Conservation (phyloP, 2,329 filamentous ascomycete genomes). For the Fusarium sp. region DNA sequence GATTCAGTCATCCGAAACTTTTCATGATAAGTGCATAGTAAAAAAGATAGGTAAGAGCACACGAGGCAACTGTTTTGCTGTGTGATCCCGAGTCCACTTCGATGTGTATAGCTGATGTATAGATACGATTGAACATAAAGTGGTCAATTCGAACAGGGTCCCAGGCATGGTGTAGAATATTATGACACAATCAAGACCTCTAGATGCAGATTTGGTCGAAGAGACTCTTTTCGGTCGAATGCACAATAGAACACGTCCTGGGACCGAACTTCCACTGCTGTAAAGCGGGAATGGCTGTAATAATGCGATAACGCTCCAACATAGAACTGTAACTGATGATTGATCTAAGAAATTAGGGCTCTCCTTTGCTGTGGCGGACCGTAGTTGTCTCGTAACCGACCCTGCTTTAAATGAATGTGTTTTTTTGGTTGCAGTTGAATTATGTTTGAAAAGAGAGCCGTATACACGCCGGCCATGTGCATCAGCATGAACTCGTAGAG, state of each 20-base stretch:
- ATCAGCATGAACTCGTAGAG: conserved; percentile 19
- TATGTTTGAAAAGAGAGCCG: conserved; percentile 9
- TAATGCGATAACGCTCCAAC: conserved; percentile 32
- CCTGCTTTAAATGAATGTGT: conserved; percentile 6
- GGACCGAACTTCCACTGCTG: conserved; percentile 23
- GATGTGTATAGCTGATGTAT: not conserved
- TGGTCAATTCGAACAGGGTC: conserved; percentile 2
- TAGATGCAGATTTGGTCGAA: conserved; percentile 40
- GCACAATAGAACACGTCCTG: conserved; percentile 17
- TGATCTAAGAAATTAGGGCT: conserved; percentile 3
- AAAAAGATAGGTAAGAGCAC: not conserved
- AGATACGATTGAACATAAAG: not conserved
- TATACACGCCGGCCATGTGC: conserved; percentile 30
- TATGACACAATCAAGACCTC: conserved; percentile 31
- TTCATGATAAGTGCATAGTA: conserved; percentile 3
- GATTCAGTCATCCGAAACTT: not conserved
- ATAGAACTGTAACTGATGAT: conserved; percentile 13
- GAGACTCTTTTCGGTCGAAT: conserved; percentile 31
- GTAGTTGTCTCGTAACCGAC: not conserved
- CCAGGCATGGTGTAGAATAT: conserved; percentile 19
- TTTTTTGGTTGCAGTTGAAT: conserved; percentile 21
- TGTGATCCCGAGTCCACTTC: not conserved
- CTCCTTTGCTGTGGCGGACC: conserved; percentile 6
- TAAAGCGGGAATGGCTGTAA: conserved; percentile 18
- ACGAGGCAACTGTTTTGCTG: not conserved